Evolutionary conservation across 345 rosid genomes (phyloP).

Genomic region (Microthlaspi erraticum): DNA sequence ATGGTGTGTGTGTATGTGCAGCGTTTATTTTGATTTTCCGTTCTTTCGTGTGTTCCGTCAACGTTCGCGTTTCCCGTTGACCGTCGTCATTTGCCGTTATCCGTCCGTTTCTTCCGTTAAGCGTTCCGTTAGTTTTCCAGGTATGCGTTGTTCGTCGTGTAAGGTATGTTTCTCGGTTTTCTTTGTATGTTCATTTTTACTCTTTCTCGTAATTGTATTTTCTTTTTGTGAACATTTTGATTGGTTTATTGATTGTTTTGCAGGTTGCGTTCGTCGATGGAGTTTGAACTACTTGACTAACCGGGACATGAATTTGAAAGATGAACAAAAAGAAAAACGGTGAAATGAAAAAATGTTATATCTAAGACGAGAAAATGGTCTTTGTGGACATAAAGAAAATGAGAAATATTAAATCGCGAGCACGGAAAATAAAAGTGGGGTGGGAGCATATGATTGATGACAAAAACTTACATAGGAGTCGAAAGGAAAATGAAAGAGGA

Average conservation of each 20-base stretch:
- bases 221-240: not conserved
- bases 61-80: slow-evolving; percentile 24
- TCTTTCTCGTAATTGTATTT: not conserved
- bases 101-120: slow-evolving; percentile 14
- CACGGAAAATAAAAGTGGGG: slow-evolving; percentile 1
- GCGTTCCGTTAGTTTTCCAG: slow-evolving; percentile 29
- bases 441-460: not conserved
- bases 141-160: slow-evolving; percentile 34
- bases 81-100: slow-evolving; percentile 16
- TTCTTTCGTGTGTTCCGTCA: slow-evolving; percentile 26
- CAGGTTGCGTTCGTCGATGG: slow-evolving; percentile 31
- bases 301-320: not conserved
- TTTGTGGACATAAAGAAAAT: not conserved
- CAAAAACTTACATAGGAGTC: not conserved
- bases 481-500: not conserved
- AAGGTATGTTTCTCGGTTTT: slow-evolving; percentile 32
- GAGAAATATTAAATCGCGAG: not conserved
- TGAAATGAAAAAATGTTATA: not conserved
- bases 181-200: not conserved
- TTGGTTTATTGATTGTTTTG: not conserved
- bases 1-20: slow-evolving; percentile 36
- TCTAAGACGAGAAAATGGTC: slow-evolving; percentile 6
- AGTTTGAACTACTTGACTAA: slow-evolving; percentile 21
- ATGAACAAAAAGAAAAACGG: not conserved
- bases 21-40: slow-evolving; percentile 18